Evolutionary conservation across 2,329 filamentous ascomycete species (phyloP), one percentile per base, ranked within the genome.

Genomic region (Xylaria hypoxylon): DNA sequence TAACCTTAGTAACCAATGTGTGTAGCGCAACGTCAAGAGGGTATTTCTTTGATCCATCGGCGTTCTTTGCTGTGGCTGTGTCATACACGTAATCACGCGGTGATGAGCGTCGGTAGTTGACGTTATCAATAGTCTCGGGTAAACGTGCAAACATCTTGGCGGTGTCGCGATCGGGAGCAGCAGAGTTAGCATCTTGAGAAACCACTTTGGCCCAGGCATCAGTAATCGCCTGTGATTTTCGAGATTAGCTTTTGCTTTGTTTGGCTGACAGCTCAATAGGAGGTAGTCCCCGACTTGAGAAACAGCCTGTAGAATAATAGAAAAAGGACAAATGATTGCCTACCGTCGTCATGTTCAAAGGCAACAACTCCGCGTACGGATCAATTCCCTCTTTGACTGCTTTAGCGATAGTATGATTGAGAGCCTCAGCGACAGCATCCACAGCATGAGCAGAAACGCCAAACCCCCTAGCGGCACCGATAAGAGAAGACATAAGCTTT

Each of bases 41-140:
- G 83, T 84, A 60, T 67, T 83, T 84, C 68, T 71, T 72, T 24
- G 69, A 71, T 26, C 85, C 85, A 65, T 86, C 81, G 2, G 71
- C 64, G 72, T 82, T 68, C 47, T 42, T 60, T 2, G 64, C 64
- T 0, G 60, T 82, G 68, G 78, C 79, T 2, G 84, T 84, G 57
- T 82, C 81, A 22, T 80, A 80, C 11, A 83, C 82, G 80, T 77
- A 67, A 84, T 73, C 40, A 87, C 77, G 67, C 85, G 86, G 57
- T 85, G 83, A 42, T 83, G 83, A 35, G 84, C 79, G 19, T 82
- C 82, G 38, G 77, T 82, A n/a, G 50, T 79, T 79, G 33, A 76
- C 76, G 15, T 79, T 75, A 67, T 80, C 75, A 31, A 83, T 82
- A 0, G 82, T 79, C 45, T 87, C 74, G 11, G 86, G 85, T 11